Conservation (phyloP, 1,284 basidiomycete genomes). For the Coniferiporia weirii region DNA sequence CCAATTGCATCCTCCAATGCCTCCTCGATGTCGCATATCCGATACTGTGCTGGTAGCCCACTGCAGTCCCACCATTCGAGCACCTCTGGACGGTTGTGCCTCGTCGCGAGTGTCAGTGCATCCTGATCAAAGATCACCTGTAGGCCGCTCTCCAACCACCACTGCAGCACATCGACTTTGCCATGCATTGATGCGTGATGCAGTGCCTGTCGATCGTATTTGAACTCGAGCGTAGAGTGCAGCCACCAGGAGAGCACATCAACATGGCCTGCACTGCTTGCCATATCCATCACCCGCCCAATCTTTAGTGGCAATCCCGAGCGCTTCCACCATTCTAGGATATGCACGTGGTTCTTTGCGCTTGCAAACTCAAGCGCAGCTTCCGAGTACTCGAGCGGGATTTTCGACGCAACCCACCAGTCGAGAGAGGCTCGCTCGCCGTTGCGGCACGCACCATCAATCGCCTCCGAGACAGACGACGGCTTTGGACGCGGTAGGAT, state of each 20-base stretch:
- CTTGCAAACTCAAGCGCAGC: conserved; percentile 72
- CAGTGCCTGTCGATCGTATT: conserved; percentile 70
- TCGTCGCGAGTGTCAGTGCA: conserved; percentile 68
- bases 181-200: conserved; percentile 73
- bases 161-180: conserved; percentile 74
- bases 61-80: conserved; percentile 82
- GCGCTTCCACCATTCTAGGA: conserved; percentile 76
- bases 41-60: conserved; percentile 70
- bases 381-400: conserved; percentile 66
- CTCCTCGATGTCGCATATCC: conserved; percentile 83
- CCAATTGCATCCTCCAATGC: conserved; percentile 79
- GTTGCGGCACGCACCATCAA: conserved; percentile 67
- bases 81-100: conserved; percentile 74
- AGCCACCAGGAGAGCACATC: conserved; percentile 80
- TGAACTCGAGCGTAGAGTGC: conserved; percentile 63
- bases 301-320: conserved; percentile 62
- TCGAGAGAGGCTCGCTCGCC: conserved; percentile 62
- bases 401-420: conserved; percentile 59
- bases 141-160: conserved; percentile 76
- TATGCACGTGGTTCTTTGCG: conserved; percentile 61
- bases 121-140: conserved; percentile 76
- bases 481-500: conserved; percentile 49
- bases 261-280: conserved; percentile 65
- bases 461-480: conserved; percentile 51
- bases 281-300: conserved; percentile 77